Base-by-base conservation (phyloP, 371 early-diverging fungal genomes). In the Vavraia culicis region DNA sequence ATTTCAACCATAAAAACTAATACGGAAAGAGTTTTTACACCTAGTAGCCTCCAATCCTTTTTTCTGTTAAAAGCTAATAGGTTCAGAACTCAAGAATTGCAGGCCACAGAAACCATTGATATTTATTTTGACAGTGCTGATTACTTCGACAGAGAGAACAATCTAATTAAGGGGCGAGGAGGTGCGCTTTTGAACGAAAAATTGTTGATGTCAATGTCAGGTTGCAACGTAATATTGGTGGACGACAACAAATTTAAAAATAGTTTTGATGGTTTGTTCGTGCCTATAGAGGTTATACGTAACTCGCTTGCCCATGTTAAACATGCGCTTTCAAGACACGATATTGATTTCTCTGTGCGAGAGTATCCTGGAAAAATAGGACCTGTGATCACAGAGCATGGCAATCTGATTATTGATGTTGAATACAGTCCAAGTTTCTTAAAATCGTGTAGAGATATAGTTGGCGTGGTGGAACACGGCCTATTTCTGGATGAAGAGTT, bases 81-180 rank as follows among this genome's bases (percentile, higher is more conserved):
- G 4, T 27, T 27, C 27, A 27, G 27, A 27, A 27, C 27, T 27
- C 27, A 27, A 27, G 27, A 27, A 7, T 7, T 27, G 7, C 44
- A 23, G 13, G 47, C n/a, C 34, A 23, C 32, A 0, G 27, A 31
- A n/a, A 19, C 20, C 13, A 27, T 66, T 8, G 67, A 66, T 41
- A 11, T 67, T 13, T 68, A 68, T 53, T 52, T 68, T 44, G 68
- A 68, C 38, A 55, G 63, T 3, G 56, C 65, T 35, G 68, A 68
- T 31, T 64, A 61, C 34, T 58, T 58, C 35, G 58, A 62, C 39
- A 33, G 15, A 1, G 16, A 39, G 15, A 61, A 58, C 1, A 45
- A 51, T 20, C 10, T 68, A 34, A 57, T 68, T 3, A 68, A 68
- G 38, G 68, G 68, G 8, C 44, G 46, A 9, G 65, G 68, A 9